Conservation (phyloP, 2,329 filamentous ascomycete genomes). For the Ambrosiella beaveri region DNA sequence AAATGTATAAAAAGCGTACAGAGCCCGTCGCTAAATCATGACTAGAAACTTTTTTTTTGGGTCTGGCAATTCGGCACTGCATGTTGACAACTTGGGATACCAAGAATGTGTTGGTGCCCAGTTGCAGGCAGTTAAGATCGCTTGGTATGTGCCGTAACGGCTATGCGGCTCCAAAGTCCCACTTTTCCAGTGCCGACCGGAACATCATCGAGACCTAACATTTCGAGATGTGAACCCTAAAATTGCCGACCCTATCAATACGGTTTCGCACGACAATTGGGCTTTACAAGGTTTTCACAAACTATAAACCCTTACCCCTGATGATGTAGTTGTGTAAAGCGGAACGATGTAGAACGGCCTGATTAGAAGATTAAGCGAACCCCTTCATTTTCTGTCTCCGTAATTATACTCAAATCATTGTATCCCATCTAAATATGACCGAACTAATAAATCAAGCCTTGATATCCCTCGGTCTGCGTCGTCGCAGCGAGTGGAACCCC, state of each 20-base stretch:
- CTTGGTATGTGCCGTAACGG: not conserved
- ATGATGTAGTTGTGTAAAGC: too few relatives aligned
- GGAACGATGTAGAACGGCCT: too few relatives aligned
- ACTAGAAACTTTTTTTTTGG: not conserved
- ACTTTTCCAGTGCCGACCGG: too few relatives aligned
- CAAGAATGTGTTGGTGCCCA: not conserved
- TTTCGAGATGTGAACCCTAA: too few relatives aligned
- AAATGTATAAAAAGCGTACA: too few relatives aligned
- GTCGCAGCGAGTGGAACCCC: slow-evolving; percentile 29
- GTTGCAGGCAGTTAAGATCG: not conserved
- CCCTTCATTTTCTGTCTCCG: too few relatives aligned
- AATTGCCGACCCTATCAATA: too few relatives aligned
- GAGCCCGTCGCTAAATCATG: not conserved
- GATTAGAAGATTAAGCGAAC: too few relatives aligned
- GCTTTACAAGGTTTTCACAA: too few relatives aligned
- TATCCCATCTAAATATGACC: not conserved
- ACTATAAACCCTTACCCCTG: too few relatives aligned
- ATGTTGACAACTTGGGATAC: not conserved
- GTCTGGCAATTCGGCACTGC: not conserved
- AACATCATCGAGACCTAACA: not conserved
- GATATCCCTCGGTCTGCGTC: slow-evolving; percentile 29
- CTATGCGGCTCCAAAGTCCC: not conserved
- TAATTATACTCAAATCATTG: too few relatives aligned
- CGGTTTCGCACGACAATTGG: too few relatives aligned
- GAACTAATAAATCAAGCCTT: slow-evolving; percentile 20